These are phyloP conservation scores for Hypholoma sublateritium DNA, from an alignment of 768 basidiomycete species.

Conservation along the genomic window DNA sequence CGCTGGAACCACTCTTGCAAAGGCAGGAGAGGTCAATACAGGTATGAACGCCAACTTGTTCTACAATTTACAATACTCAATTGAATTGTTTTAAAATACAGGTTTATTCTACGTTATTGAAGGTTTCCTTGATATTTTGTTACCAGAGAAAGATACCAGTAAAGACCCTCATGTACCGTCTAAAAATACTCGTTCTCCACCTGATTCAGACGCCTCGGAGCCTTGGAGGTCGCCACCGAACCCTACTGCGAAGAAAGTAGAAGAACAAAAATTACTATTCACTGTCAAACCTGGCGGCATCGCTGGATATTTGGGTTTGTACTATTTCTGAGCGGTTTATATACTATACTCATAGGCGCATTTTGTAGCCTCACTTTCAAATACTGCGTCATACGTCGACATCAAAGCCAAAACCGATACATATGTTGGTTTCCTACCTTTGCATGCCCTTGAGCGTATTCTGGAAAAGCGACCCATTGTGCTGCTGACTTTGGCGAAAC, in stretches of 20 bases:
- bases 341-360: constrained; percentile 1
- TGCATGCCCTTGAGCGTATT: constrained; percentile 83
- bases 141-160: constrained; percentile 50
- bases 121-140: constrained; percentile 89
- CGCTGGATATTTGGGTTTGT: constrained; percentile 87
- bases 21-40: constrained; percentile 86
- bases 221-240: constrained; percentile 34
- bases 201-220: constrained; percentile 30
- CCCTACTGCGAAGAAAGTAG: constrained; percentile 31
- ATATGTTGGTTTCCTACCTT: constrained; percentile 95
- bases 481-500: constrained; percentile 90
- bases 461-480: constrained; percentile 96
- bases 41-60: constrained; percentile 39
- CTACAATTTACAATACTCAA: not conserved
- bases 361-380: constrained; percentile 76
- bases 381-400: constrained; percentile 93
- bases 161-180: constrained; percentile 18
- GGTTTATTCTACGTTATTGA: constrained; percentile 95
- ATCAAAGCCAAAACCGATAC: constrained; percentile 97
- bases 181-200: constrained; percentile 14
- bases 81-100: constrained; percentile 17
- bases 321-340: not conserved
- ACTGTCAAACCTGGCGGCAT: constrained; percentile 97
- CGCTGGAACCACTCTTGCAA: constrained; percentile 82
- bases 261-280: constrained; percentile 76